phyloP scores from a whole-genome alignment of 2,329 filamentous ascomycete species.

The Tricladium varicosporioides region DNA sequence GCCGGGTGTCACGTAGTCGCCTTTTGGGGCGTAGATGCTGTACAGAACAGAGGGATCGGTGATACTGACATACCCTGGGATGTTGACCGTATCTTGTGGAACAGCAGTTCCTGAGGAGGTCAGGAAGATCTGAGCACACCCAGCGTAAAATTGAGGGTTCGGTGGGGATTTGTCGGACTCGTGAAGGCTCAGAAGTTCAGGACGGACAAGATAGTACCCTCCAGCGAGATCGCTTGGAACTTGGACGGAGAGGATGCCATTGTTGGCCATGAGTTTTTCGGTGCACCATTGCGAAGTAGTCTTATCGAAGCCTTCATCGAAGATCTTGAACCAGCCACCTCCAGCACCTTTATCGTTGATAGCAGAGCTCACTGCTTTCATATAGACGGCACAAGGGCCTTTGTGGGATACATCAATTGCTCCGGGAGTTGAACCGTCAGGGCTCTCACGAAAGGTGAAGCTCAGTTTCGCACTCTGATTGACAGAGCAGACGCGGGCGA shows the following conservation, averaged over 20 bases:
- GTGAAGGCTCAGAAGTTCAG: slow-evolving; percentile 69
- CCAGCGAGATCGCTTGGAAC: slow-evolving; percentile 60
- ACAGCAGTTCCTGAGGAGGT: slow-evolving; percentile 46
- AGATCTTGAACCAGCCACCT: slow-evolving; percentile 77
- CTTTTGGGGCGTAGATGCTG: slow-evolving; percentile 58
- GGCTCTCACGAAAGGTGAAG: slow-evolving; percentile 64
- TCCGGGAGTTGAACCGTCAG: slow-evolving; percentile 52
- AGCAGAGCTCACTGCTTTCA: slow-evolving; percentile 66
- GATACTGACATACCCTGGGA: slow-evolving; percentile 62
- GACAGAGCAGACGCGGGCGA: slow-evolving; percentile 45
- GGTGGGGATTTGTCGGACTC: slow-evolving; percentile 49
- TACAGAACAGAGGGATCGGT: slow-evolving; percentile 57
- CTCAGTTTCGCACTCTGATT: slow-evolving; percentile 22
- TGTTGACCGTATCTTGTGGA: slow-evolving; percentile 54
- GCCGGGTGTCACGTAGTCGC: slow-evolving; percentile 58
- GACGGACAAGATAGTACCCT: slow-evolving; percentile 70
- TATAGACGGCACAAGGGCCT: slow-evolving; percentile 71
- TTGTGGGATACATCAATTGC: slow-evolving; percentile 60
- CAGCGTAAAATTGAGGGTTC: slow-evolving; percentile 71
- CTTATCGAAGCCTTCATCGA: slow-evolving; percentile 63
- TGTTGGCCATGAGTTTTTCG: slow-evolving; percentile 62
- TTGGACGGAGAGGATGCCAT: slow-evolving; percentile 60
- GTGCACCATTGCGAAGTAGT: slow-evolving; percentile 63
- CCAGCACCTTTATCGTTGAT: slow-evolving; percentile 52
- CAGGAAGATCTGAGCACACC: slow-evolving; percentile 70